Base-by-base conservation (phyloP, 2,329 filamentous ascomycete species). In the Aspergillus pseudonomiae region DNA sequence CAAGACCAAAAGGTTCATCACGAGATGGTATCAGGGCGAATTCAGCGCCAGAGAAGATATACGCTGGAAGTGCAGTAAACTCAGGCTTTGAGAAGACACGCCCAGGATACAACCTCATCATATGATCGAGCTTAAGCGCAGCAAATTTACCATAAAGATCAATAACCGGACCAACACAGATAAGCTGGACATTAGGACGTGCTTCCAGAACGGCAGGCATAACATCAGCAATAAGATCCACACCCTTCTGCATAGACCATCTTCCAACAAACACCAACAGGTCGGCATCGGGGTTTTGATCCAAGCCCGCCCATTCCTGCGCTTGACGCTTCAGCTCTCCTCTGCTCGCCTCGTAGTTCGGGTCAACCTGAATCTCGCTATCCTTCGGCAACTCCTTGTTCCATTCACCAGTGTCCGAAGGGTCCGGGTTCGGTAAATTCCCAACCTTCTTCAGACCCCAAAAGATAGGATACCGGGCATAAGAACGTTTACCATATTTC, bases 121-220 rank as follows among this genome's bases (percentile, higher is more conserved):
- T 85, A 63, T 82, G 82, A 57, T 85, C 83, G 24, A 90, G 79
- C 77, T 90, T 90, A 36, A 89, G 75, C 1, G 88, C 88, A 9
- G 88, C 88, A 65, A 90, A 90, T 68, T 87, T 89, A 48, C 88
- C 88, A 72, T 90, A 89, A 1, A 90, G 79, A 77, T 90, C 88
- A 68, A 90, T 90, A 21, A 89, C 84, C 0, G 88, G 88, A 6
- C 88, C 88, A 48, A 90, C 76, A 66, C 84, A 86, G 52, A 90
- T 86, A 10, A 90, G 79, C 70, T 90, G 88, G 0, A 84, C 84
- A 65, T 87, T 84, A 2, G 83, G 81, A 65, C 88, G 81, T 63
- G 85, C 80, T 69, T 90, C 87, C 4, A 90, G 80, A 34, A 90
- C 81, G 34, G 83, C 82, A 24, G 88, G 87, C 75, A 90, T 88